Evolutionary conservation across 1,139 yeast genomes (phyloP).

Genomic region (Saccharomyces uvarum): DNA sequence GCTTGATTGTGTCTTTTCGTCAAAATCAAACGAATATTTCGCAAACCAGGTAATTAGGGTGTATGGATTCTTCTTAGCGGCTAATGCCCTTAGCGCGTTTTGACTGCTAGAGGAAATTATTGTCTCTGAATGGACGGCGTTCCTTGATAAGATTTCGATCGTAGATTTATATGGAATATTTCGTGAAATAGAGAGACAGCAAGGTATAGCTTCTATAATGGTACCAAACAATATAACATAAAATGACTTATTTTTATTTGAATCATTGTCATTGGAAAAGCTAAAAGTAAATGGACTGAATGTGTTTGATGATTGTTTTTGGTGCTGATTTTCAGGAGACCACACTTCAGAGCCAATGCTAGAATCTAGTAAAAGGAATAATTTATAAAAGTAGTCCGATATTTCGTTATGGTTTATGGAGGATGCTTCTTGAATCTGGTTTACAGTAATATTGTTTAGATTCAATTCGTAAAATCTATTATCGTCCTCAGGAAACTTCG

Average conservation of each 20-base stretch:
- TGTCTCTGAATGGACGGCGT: conserved; percentile 60
- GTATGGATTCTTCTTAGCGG: conserved; percentile 64
- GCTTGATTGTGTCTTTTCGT: conserved; percentile 46
- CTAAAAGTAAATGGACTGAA: conserved; percentile 42
- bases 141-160: conserved; percentile 68
- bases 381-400: conserved; percentile 50
- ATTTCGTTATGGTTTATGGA: conserved; percentile 67
- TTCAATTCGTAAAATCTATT: conserved; percentile 34
- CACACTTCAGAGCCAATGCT: conserved; percentile 45
- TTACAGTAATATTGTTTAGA: conserved; percentile 28
- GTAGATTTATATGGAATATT: conserved; percentile 51
- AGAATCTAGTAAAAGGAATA: conserved; percentile 54
- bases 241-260: conserved; percentile 19
- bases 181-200: conserved; percentile 49
- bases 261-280: conserved; percentile 34
- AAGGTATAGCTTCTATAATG: conserved; percentile 61
- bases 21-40: conserved; percentile 70
- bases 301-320: conserved; percentile 31
- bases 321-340: conserved; percentile 30
- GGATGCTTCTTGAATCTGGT: conserved; percentile 31
- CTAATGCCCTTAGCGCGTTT: conserved; percentile 55
- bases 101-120: conserved; percentile 58
- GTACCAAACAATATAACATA: conserved; percentile 58
- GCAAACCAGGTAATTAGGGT: conserved; percentile 67
- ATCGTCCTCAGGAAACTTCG: conserved; percentile 69